phyloP scores from a whole-genome alignment of 306 rosid species.

The Vigna mungo region DNA sequence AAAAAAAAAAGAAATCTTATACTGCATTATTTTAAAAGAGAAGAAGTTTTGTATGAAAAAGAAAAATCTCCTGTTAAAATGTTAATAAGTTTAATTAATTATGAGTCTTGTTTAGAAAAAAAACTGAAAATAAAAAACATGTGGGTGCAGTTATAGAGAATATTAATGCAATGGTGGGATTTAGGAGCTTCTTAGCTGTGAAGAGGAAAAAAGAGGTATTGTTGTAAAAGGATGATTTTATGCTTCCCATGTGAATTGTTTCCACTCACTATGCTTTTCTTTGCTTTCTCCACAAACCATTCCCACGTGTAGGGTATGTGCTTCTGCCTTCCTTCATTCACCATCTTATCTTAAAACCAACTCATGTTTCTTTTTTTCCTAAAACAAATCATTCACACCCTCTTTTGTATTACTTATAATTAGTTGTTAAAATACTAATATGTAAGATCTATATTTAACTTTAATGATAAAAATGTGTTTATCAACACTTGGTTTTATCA shows the following conservation, averaged over 20 bases:
- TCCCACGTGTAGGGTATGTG: constrained; percentile 81
- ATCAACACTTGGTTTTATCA: too few species aligned
- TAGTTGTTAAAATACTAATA: too few species aligned
- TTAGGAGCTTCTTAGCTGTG: constrained; percentile 39
- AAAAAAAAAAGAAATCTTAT: too few species aligned
- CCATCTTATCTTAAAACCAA: constrained; percentile 44
- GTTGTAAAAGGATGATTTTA: constrained; percentile 45
- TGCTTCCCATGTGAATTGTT: constrained; percentile 73
- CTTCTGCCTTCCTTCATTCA: constrained; percentile 39
- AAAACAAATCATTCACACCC: too few species aligned
- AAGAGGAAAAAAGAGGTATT: constrained; percentile 6
- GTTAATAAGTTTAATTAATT: constrained; percentile 19
- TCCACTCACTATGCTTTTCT: constrained; percentile 60
- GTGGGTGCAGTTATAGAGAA: constrained; percentile 6
- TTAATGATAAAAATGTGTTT: too few species aligned
- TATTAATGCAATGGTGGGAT: constrained; percentile 7
- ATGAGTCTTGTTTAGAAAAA: neutral
- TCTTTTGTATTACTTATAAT: too few species aligned
- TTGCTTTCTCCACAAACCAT: constrained; percentile 72
- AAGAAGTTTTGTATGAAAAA: too few species aligned
- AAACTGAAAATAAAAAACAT: neutral
- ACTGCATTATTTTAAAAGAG: too few species aligned
- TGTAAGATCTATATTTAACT: too few species aligned
- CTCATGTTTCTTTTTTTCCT: constrained; percentile 26
- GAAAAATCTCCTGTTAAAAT: too few species aligned